A percentile compares a stretch with the other conserved stretches of the same genome.
phyloP scores from a whole-genome alignment of 331 rosid genomes.

The Pyrus hybrid region DNA sequence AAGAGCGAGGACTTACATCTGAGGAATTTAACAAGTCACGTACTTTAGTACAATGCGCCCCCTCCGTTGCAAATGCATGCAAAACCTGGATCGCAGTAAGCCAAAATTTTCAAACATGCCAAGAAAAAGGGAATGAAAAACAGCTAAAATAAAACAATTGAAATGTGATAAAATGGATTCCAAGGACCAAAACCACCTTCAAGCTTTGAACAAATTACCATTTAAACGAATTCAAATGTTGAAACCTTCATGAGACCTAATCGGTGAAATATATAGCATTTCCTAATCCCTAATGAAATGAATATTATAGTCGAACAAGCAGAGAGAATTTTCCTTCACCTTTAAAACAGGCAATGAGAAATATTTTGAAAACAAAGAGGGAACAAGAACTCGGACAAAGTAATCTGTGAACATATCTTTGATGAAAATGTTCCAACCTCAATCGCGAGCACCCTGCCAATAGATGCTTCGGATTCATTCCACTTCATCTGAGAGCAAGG shows the following conservation, averaged over 20 bases:
- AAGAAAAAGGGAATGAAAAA: background rate
- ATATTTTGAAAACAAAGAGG: background rate
- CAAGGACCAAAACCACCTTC: background rate
- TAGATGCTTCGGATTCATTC: constrained; percentile 99
- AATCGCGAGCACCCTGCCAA: constrained; percentile 95
- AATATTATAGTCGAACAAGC: background rate
- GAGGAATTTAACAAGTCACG: constrained; percentile 82
- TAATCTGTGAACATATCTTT: background rate
- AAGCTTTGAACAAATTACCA: background rate
- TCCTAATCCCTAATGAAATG: background rate
- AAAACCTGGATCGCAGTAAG: constrained; percentile 56
- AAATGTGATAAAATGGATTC: background rate
- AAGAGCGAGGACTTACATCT: constrained; percentile 52
- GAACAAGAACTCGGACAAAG: background rate
- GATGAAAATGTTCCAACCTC: constrained; percentile 58
- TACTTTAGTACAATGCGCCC: constrained; percentile 96
- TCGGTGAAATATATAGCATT: background rate
- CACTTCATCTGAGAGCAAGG: constrained; percentile 97
- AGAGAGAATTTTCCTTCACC: background rate
- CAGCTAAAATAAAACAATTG: background rate
- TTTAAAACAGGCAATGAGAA: no score
- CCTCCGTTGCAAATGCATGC: constrained; percentile 98
- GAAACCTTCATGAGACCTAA: background rate
- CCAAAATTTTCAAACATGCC: background rate
- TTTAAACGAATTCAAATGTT: background rate